Percentiles rank a stretch among this genome's conserved stretches.
phyloP scores from a whole-genome alignment of 192 early-diverging fungal species.

The Pilaira anomala region DNA sequence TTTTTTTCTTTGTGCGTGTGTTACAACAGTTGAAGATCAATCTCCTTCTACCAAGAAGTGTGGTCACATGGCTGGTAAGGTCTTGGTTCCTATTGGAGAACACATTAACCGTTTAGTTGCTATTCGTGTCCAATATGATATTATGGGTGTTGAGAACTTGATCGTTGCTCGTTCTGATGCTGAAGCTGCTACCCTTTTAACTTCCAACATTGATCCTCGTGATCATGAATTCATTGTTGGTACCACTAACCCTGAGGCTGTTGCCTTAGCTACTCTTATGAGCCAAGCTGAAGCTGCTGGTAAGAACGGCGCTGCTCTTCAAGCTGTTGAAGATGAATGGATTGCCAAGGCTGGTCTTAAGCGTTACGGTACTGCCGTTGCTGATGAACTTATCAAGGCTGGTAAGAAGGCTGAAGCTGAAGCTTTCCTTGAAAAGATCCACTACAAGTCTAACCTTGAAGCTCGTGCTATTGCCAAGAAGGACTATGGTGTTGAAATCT shows the following conservation, averaged over 20 bases:
- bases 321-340: constrained; percentile 88
- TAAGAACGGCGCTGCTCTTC: constrained; percentile 72
- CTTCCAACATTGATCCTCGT: constrained; percentile 93
- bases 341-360: constrained; percentile 74
- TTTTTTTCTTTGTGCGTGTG: constrained; percentile 6
- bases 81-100: constrained; percentile 94
- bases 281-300: constrained; percentile 73
- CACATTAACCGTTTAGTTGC: constrained; percentile 98
- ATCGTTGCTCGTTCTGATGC: constrained; percentile 95
- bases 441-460: constrained; percentile 76
- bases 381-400: constrained; percentile 67
- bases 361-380: constrained; percentile 82
- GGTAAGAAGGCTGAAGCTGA: constrained; percentile 57
- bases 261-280: constrained; percentile 75
- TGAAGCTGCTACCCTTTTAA: constrained; percentile 95
- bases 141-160: constrained; percentile 96
- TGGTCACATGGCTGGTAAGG: constrained; percentile 99
- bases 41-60: constrained; percentile 97
- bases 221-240: constrained; percentile 97
- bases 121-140: constrained; percentile 94
- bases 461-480: constrained; percentile 75
- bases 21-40: constrained; percentile 76
- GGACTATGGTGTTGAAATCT: constrained; percentile 65
- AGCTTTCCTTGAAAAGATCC: constrained; percentile 42
- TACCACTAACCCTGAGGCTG: constrained; percentile 73